Conservation (phyloP, 225 moss, liverwort and hornwort species). For the Physcomitrellopsis africana region DNA sequence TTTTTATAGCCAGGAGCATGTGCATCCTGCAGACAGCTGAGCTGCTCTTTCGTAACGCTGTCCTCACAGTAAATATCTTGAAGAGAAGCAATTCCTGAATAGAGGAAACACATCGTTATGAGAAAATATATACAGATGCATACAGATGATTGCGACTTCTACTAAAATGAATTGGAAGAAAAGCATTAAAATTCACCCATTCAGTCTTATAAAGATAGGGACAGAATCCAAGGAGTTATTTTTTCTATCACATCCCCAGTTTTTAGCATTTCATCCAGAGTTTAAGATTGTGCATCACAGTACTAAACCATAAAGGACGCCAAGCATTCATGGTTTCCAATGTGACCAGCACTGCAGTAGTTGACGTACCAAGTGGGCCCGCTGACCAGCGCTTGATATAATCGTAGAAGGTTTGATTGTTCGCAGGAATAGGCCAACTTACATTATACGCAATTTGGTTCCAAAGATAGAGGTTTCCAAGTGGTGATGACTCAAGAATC, state of each 20-base stretch:
- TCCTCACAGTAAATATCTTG: conserved; percentile 83
- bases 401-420: conserved; percentile 58
- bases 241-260: not conserved
- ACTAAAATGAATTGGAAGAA: not conserved
- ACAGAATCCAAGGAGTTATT: not conserved
- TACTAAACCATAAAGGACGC: not conserved
- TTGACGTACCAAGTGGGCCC: conserved; percentile 67
- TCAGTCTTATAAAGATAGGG: not conserved
- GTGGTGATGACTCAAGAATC: conserved; percentile 73
- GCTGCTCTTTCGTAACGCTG: conserved; percentile 39
- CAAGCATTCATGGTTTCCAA: not conserved
- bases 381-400: conserved; percentile 54
- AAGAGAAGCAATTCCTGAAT: conserved; percentile 64
- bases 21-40: conserved; percentile 67
- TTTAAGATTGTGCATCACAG: not conserved
- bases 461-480: conserved; percentile 74
- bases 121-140: not conserved
- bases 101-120: not conserved
- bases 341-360: not conserved
- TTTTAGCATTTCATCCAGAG: not conserved
- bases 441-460: conserved; percentile 46
- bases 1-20: conserved; percentile 45
- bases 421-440: conserved; percentile 50
- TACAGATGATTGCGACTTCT: not conserved
- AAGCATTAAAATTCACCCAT: too few species aligned